phyloP scores from a whole-genome alignment of 805 yeast species.

The Metschnikowia anglica region DNA sequence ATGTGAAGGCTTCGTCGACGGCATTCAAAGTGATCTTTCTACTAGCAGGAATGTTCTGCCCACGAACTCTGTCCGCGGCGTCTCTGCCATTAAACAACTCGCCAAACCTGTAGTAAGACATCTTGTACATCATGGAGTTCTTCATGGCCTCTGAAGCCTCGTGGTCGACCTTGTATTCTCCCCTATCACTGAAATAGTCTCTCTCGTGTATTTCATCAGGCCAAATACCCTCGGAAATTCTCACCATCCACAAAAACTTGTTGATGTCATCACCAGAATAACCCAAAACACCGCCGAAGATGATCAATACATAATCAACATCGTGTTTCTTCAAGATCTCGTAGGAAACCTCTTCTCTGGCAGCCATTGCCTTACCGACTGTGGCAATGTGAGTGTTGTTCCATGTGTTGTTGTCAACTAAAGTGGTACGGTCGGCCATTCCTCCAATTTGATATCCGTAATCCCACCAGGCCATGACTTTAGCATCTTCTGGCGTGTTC shows the following conservation, averaged over 20 bases:
- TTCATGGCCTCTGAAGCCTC: constrained; percentile 83
- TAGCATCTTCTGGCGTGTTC: constrained; percentile 96
- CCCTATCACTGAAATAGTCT: constrained; percentile 75
- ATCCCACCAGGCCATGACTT: constrained; percentile 99
- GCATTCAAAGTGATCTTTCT: constrained; percentile 59
- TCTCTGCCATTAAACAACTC: constrained; percentile 63
- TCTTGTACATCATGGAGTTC: constrained; percentile 88
- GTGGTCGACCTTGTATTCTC: constrained; percentile 86
- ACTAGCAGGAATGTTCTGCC: constrained; percentile 62
- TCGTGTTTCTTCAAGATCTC: constrained; percentile 86
- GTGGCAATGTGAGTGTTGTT: constrained; percentile 99
- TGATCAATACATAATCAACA: constrained; percentile 89
- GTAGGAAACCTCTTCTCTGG: constrained; percentile 83
- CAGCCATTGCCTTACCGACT: constrained; percentile 97
- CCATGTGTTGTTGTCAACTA: constrained; percentile 99
- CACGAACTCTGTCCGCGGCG: constrained; percentile 83
- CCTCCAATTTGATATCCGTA: constrained; percentile 99
- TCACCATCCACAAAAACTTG: constrained; percentile 97
- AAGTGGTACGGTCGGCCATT: constrained; percentile 98
- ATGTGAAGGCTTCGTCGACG: constrained; percentile 90
- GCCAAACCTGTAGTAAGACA: constrained; percentile 84
- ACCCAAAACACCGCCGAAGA: constrained; percentile 93
- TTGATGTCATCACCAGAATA: constrained; percentile 95
- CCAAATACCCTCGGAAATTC: constrained; percentile 99
- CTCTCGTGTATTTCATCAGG: constrained; percentile 95